phyloP scores from a whole-genome alignment of 352 stramenopile genomes.

The Pythium rhizo-oryzae region DNA sequence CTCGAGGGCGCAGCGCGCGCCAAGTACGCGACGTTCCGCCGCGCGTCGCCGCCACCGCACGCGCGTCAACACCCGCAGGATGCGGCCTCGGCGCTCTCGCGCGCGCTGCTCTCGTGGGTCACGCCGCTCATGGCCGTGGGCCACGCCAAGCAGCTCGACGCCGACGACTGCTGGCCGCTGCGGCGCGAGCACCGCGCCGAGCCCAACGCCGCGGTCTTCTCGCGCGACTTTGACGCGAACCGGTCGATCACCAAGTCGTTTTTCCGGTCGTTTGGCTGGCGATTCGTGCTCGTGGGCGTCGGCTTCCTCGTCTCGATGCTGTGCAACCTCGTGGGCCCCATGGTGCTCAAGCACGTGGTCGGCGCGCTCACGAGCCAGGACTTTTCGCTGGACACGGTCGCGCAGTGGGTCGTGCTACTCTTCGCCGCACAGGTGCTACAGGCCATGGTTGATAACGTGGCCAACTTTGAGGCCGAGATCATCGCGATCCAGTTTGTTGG shows the following conservation, averaged over 20 bases:
- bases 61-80: not conserved
- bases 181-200: slow-evolving; percentile 24
- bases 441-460: slow-evolving; percentile 49
- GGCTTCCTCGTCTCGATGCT: slow-evolving; percentile 43
- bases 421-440: slow-evolving; percentile 52
- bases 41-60: too few relatives aligned
- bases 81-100: slow-evolving; percentile 24
- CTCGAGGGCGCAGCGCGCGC: not conserved
- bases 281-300: slow-evolving; percentile 36
- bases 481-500: slow-evolving; percentile 55
- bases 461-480: slow-evolving; percentile 43
- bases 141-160: slow-evolving; percentile 42
- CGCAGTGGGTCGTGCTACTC: slow-evolving; percentile 42
- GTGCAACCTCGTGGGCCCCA: slow-evolving; percentile 43
- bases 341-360: slow-evolving; percentile 44
- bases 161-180: slow-evolving; percentile 45
- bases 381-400: slow-evolving; percentile 22
- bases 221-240: slow-evolving; percentile 30
- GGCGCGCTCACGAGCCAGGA: slow-evolving; percentile 31
- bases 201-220: slow-evolving; percentile 35
- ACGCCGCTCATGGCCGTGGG: slow-evolving; percentile 44
- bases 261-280: slow-evolving; percentile 33
- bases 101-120: slow-evolving; percentile 49
- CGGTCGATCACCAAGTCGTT: slow-evolving; percentile 40
- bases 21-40: not conserved